Base-by-base conservation (phyloP, 2,329 filamentous ascomycete genomes). In the Ceratocystis alfenasii region DNA sequence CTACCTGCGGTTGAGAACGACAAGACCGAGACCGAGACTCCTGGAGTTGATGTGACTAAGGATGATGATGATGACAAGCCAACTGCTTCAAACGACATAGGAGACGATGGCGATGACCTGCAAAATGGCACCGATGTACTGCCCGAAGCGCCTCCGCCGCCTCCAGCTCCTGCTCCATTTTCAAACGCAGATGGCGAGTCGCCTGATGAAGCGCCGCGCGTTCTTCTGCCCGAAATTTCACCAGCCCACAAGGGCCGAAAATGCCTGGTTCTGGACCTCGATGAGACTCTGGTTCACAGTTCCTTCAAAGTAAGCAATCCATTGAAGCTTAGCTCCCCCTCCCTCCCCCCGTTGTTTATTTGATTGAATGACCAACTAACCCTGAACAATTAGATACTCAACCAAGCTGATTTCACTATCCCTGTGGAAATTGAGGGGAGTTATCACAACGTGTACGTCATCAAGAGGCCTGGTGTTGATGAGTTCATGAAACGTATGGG, bases 361-460 rank as follows among this genome's bases (percentile, higher is more conserved):
- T 59, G 69, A 5, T 41, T 71, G 67, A 69, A 28, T 20, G 3
- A 1, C n/a, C 12, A 25, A 59, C 28, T 59, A 59, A 59, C 55
- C 5, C 5, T 55, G 65, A 15, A 57, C 36, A 41, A 55, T 10
- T 73, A 97, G 92, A 94, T 97, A 70, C 82, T 99, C 59, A 92
- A 97, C 73, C 93, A 97, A 80, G 94, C 94, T 67, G 94, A 99
- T 76, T 97, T 99, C 74, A 99, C 94, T 5, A 97, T 99, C 74
- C 94, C 94, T 0, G 94, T 99, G 36, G 94, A 99, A 73, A 99
- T 99, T 69, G 94, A 99, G 78, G 94, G 94, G 66, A 95, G 96
- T 75, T 97, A 95, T 74, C 94, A 99, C 78, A 99, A 99, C 73
- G 95, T 99, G 65, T 99, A 99, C 74, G 94, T 99, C 70, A 99